Evolutionary conservation across 257 asterid species (phyloP), one percentile per base, ranked within the genome.

Genomic region (Leonotis leonurus): DNA sequence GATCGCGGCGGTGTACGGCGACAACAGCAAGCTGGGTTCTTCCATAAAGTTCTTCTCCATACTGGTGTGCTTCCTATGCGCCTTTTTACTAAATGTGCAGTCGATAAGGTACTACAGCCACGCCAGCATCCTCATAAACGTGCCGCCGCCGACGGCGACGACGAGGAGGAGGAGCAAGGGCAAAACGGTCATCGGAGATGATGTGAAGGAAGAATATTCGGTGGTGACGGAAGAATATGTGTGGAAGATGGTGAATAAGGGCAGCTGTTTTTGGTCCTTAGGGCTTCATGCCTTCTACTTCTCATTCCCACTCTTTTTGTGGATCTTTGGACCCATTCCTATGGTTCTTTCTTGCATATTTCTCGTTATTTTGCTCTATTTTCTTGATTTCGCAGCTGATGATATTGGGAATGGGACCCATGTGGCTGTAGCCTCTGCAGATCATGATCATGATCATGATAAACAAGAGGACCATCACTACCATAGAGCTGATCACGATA

Each of bases 251-350:
- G 80, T 93, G 76, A 89, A 87, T 6, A 61, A 6, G 17, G 16
- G 94, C n/a, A 83, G 99, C 70, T 84, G 82, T 65, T 93, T 87
- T 30, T 93, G 99, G 99, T 89, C 99, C 16, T 53, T 93, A n/a
- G 99, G 99, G 1, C 54, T 93, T 12, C 79, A 95, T 2, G 94
- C 95, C 0, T 89, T 89, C 60, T 93, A 93, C 69, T 77, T 89
- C 44, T 89, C 99, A 0, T 81, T 93, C 44, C 99, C 99, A 0
- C 70, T 89, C 0, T 93, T 89, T 65, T 44, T 89, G 64, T 93
- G 97, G 99, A 79, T 89, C 16, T 87, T 93, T 40, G 97, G 99
- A 4, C 91, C 99, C 2, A 76, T 93, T 36, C 96, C 95, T 0
- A 89, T 93, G 97, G 80, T 93, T 24, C 2, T 77, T 50, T 76